phyloP scores from a whole-genome alignment of 2,329 filamentous ascomycete species.

The Aureobasidium musti region DNA sequence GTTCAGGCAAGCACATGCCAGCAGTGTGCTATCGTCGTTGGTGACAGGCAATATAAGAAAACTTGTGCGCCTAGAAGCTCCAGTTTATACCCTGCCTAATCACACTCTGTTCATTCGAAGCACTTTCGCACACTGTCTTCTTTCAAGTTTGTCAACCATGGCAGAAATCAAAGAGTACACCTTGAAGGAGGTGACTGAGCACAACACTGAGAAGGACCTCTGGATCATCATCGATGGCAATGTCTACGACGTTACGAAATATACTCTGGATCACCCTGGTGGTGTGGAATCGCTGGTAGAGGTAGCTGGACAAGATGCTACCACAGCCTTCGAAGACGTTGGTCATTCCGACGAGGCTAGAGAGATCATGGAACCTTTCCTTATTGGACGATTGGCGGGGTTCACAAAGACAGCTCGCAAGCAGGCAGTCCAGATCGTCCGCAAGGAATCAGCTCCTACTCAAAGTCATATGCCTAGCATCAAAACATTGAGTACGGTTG shows the following conservation, averaged over 20 bases:
- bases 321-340: slow-evolving; percentile 90
- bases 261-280: slow-evolving; percentile 94
- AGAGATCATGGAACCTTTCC: slow-evolving; percentile 45
- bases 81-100: not conserved
- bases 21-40: not conserved
- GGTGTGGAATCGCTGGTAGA: slow-evolving; percentile 92
- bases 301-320: slow-evolving; percentile 93
- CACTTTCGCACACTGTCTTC: not conserved
- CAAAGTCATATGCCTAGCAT: not conserved
- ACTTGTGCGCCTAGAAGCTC: not conserved
- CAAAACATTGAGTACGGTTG: slow-evolving; percentile 7
- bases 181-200: slow-evolving; percentile 90
- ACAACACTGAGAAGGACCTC: slow-evolving; percentile 95
- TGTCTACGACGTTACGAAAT: slow-evolving; percentile 86
- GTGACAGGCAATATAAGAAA: slow-evolving; percentile 15
- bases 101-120: not conserved
- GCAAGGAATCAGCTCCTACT: slow-evolving; percentile 30
- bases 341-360: slow-evolving; percentile 52
- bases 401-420: slow-evolving; percentile 15
- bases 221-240: slow-evolving; percentile 96
- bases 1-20: slow-evolving; percentile 3
- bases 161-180: slow-evolving; percentile 53
- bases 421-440: slow-evolving; percentile 30
- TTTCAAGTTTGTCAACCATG: not conserved
- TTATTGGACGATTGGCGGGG: slow-evolving; percentile 43